Base-by-base conservation (phyloP, 495 filamentous ascomycete genomes). In the Penicillium taxi region DNA sequence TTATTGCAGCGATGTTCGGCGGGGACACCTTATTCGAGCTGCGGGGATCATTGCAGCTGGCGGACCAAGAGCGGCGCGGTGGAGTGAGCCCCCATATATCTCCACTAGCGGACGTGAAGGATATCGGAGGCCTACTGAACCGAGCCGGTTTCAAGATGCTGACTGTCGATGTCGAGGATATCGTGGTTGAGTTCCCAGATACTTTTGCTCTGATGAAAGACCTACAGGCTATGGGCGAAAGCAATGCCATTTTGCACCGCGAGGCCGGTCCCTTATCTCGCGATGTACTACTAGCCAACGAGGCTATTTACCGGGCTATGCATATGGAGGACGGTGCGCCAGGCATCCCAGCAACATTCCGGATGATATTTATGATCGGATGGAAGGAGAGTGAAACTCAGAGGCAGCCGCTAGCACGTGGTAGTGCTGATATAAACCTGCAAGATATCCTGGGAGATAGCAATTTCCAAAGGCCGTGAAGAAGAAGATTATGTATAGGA, bases 131-230 rank as follows among this genome's bases (percentile, higher is more conserved):
- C 3, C 64, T 99, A 41, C 56, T 99, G 44, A 81, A 81, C 46
- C 77, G 77, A 40, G 87, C 90, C 1, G 88, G 91, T 19, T 96
- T 96, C 64, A 88, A 85, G 65, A 80, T 99, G 74, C 67, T 96
- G 41, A 99, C 93, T 9, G 86, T 99, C 0, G 93, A 99, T 50
- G 84, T 96, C 14, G 93, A 96, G 61, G 93, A 99, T 56, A 88
- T 99, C 31, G 73, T 96, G 21, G 84, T 99, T 8, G 87, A 94
- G 55, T 99, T 85, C 54, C 93, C 93, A n/a, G 76, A 89, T 63
- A 81, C 75, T 0, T 94, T 94, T 63, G 79, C 84, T 15, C 67
- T 99, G 39, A 94, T 96, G 88, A 61, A 73, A 52, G 93, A 99
- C 59, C 58, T 99, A 41, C 88, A 95, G 59, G 78, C 83, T 6